Conservation (phyloP, 176 grass and related monocot genomes). For the Guadua angustifolia region DNA sequence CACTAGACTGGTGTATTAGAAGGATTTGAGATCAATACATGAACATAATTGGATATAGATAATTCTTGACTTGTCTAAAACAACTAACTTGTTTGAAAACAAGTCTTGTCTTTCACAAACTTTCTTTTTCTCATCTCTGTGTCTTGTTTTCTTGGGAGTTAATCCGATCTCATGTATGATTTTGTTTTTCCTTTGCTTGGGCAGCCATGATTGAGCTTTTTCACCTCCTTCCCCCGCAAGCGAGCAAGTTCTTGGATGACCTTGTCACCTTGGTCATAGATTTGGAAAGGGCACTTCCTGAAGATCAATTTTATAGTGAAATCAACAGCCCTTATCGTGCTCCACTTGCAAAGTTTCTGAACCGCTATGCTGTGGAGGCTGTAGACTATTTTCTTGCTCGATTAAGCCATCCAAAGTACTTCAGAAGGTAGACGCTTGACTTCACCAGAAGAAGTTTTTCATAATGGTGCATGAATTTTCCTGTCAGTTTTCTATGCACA, state of each 20-base stretch:
- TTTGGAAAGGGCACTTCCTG: constrained; percentile 86
- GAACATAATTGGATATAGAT: not conserved
- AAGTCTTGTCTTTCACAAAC: constrained; percentile 6
- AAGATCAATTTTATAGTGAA: constrained; percentile 96
- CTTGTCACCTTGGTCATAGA: constrained; percentile 97
- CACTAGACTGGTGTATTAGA: not conserved
- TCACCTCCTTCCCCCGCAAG: constrained; percentile 88
- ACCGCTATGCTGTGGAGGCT: constrained; percentile 81
- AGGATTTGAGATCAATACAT: constrained; percentile 9
- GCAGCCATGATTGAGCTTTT: constrained; percentile 99
- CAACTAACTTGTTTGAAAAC: not conserved
- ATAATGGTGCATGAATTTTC: constrained; percentile 15
- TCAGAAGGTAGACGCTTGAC: constrained; percentile 68
- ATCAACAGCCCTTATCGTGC: constrained; percentile 97
- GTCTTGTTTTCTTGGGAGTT: constrained; percentile 5
- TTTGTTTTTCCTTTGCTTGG: constrained; percentile 43
- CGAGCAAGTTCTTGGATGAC: constrained; percentile 95
- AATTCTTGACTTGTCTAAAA: not conserved
- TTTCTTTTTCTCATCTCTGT: not conserved
- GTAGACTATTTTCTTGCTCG: constrained; percentile 97
- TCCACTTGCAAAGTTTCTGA: constrained; percentile 95
- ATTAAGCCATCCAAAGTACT: constrained; percentile 86
- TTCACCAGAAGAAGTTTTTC: not conserved
- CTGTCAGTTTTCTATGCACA: not conserved
- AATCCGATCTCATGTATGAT: constrained; percentile 29